Base-by-base conservation (phyloP, 441 rosid species). In the Manihot esculenta region DNA sequence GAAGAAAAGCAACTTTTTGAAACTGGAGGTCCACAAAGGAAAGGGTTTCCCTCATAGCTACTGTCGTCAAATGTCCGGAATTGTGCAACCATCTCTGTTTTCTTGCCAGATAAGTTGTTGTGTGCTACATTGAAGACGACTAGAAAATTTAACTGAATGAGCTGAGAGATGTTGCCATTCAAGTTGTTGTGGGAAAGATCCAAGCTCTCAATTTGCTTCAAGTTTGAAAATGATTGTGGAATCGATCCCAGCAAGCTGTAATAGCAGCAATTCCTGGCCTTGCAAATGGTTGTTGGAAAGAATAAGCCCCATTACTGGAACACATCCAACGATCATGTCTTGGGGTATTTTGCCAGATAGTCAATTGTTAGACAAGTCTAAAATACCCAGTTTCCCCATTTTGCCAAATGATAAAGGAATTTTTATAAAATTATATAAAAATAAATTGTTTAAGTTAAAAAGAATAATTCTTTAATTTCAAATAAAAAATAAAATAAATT, bases 81-180 rank as follows among this genome's bases (percentile, higher is more conserved):
- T 38, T 38, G 42, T 38, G 8, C 42, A 5, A 7, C 42, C 42
- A 38, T 38, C 42, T 53, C 57, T 20, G 57, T 26, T 18, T 26
- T 53, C 57, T 24, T n/a, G 24, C 57, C 24, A 53, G 57, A 53
- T 53, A 53, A 53, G 10, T 53, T 53, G 57, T 53, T 53, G 57
- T 53, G 57, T 20, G 23, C 57, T n/a, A 53, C 57, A 53, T 2
- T 53, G 26, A 53, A 53, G 57, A n/a, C 24, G 9, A 11, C 20
- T 20, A 53, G 10, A 53, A 6, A 53, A 20, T 53, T 7, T 53
- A 53, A 26, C 3, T 12, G 24, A n/a, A 1, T 33, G 15, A 56
- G 60, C 60, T 24, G 60, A 23, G 35, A 35, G 15, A 56, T 56
- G 24, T 56, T 56, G 12, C 33, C 60, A 23, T 56, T 26, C 35